Percentiles rank a stretch among this genome's conserved stretches.
Conservation (phyloP, 306 rosid species). For the Hippophae rhamnoides region DNA sequence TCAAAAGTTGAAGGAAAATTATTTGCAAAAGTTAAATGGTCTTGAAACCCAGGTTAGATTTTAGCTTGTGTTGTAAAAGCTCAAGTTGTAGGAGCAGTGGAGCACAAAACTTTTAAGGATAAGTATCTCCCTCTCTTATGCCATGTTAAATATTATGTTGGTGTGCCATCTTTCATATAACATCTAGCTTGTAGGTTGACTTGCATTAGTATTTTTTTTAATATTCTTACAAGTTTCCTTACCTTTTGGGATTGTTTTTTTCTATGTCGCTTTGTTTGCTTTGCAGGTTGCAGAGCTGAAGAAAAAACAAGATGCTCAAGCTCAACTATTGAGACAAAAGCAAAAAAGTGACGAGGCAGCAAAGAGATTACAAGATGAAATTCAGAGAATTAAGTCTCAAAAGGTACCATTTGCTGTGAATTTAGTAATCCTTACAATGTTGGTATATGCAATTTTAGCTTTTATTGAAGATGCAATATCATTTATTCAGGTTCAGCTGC, state of each 20-base stretch:
- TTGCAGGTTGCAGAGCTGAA: conserved; percentile 73
- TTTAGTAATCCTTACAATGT: background rate
- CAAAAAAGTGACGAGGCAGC: conserved; percentile 89
- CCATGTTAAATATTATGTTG: too few species aligned
- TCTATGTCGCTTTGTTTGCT: conserved; percentile 23
- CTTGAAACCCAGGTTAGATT: conserved; percentile 74
- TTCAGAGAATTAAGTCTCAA: conserved; percentile 78
- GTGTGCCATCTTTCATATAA: too few species aligned
- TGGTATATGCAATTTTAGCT: background rate
- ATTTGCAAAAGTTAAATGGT: conserved; percentile 79
- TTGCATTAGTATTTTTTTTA: background rate
- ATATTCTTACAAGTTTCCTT: background rate
- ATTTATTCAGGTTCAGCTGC: conserved; percentile 72
- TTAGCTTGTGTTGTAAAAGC: background rate
- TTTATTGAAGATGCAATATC: conserved; percentile 7
- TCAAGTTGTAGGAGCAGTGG: too few species aligned
- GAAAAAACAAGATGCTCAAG: conserved; percentile 89
- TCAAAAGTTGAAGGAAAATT: conserved; percentile 73
- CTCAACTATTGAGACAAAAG: conserved; percentile 73
- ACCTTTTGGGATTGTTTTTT: conserved; percentile 4
- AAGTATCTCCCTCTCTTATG: too few species aligned
- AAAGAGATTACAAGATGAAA: conserved; percentile 77
- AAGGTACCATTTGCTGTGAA: conserved; percentile 35
- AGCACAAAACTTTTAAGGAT: too few species aligned
- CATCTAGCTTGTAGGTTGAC: background rate